Evolutionary conservation across 192 early-diverging fungal species (phyloP), one percentile per base, ranked within the genome.

Genomic region (Dispira parvispora): DNA sequence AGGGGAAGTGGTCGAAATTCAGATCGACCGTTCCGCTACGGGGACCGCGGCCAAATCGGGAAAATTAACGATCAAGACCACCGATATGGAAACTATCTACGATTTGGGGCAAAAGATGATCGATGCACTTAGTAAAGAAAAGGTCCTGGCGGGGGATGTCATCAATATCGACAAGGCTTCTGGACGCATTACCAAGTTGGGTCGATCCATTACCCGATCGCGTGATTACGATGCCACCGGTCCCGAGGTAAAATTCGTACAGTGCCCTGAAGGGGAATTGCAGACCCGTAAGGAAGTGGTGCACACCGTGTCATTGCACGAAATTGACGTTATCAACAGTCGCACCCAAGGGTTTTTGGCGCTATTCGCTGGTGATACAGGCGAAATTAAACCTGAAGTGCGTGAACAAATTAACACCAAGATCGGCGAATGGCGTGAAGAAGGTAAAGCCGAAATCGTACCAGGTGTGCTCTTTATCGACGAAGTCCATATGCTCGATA

Each of bases 41-140:
- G 91, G 92, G 14, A 89, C 90, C 57, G 86, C 85, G 5, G 85
- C 89, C 57, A 96, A 97, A 79, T 89, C 90, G 0, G 96, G 96
- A 21, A 99, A 99, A 74, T 75, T 99, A 52, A 99, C 94, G 56
- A 72, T 98, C 42, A 99, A 99, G 78, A 99, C 96, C 27, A 99
- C 94, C 20, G 96, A 99, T 47, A 99, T 99, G 96, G 96, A 99
- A 72, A 99, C 96, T 42, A 87, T 99, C 62, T 99, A 98, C 62
- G 96, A 99, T 71, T 71, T 99, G 63, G 96, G 94, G 10, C 88
- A 95, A 64, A 99, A 99, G 74, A 96, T 99, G 94, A 96, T 99
- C 70, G 90, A 90, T 53, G 81, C 91, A 21, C 70, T 99, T 67
- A 93, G 88, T 72, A 96, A 97, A 77, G 94, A 99, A 65, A 99